Conservation (phyloP, 1,284 basidiomycete species). For the Ceratobasidium sp. region DNA sequence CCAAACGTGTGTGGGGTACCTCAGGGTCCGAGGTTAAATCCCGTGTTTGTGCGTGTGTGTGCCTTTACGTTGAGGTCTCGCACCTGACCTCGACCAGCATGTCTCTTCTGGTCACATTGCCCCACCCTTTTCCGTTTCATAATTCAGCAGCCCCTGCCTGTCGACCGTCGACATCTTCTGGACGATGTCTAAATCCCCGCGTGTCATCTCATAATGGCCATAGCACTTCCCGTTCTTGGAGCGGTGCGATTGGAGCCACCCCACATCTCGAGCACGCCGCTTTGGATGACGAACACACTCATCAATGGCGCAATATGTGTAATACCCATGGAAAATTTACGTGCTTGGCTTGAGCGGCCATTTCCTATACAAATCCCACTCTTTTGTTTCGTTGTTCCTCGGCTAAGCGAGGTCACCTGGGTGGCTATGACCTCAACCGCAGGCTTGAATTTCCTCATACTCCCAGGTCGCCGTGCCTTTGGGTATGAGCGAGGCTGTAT, state of each 20-base stretch:
- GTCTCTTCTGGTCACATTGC: constrained; percentile 7
- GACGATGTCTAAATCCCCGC: neutral
- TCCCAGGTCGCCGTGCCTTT: neutral
- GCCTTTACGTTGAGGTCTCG: constrained; percentile 18
- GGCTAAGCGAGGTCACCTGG: constrained; percentile 17
- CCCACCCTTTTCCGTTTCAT: neutral
- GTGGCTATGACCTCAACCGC: constrained; percentile 1
- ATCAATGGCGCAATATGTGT: neutral
- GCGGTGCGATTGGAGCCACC: neutral
- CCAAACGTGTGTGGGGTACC: constrained; percentile 15
- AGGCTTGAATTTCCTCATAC: neutral
- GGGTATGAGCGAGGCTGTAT: neutral
- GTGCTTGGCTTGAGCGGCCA: neutral
- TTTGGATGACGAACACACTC: neutral
- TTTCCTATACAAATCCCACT: neutral
- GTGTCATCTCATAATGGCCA: neutral
- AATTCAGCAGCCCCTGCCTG: neutral
- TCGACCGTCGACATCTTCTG: neutral
- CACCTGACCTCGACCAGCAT: constrained; percentile 29
- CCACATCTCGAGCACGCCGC: neutral
- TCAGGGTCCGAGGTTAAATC: constrained; percentile 21
- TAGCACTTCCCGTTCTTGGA: neutral
- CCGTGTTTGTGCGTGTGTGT: neutral
- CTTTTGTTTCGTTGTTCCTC: neutral
- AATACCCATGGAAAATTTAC: neutral